These are phyloP conservation scores for Carex arenaria DNA, from an alignment of 202 grass and related monocot genomes.

Conservation along the genomic window DNA sequence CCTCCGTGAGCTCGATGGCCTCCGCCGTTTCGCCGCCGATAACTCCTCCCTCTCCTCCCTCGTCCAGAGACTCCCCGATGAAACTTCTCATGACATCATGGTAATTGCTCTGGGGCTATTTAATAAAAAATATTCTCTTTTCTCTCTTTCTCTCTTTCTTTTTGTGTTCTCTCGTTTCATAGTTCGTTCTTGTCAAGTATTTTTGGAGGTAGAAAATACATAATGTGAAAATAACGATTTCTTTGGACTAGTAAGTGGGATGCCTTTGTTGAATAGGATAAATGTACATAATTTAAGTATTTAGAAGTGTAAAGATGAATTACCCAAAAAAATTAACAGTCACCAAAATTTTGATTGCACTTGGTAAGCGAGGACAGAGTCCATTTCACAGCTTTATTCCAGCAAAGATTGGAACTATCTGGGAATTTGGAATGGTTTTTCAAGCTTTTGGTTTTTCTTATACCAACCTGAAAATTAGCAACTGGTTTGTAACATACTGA, in stretches of 20 bases:
- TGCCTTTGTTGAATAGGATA: background rate
- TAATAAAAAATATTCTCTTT: no score
- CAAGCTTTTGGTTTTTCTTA: background rate
- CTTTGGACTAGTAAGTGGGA: background rate
- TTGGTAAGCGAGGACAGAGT: background rate
- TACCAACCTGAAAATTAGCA: background rate
- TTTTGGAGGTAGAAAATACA: background rate
- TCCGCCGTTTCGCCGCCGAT: constrained; percentile 56
- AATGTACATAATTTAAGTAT: background rate
- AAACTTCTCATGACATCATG: constrained; percentile 88
- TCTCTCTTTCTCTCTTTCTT: background rate
- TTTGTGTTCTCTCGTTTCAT: background rate
- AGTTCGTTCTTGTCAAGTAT: background rate
- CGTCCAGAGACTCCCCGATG: constrained; percentile 63
- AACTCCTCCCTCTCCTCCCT: constrained; percentile 68
- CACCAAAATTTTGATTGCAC: background rate
- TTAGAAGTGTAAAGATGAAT: background rate
- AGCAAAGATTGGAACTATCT: background rate
- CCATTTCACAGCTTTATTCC: background rate
- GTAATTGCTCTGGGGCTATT: background rate
- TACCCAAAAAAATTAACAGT: background rate
- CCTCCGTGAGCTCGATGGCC: constrained; percentile 38
- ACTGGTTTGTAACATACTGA: background rate
- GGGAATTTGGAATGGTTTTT: background rate
- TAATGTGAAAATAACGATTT: constrained; percentile 8